Evolutionary conservation across 768 basidiomycete genomes (phyloP), one percentile per base, ranked within the genome.

Genomic region (Lentinula edodes): DNA sequence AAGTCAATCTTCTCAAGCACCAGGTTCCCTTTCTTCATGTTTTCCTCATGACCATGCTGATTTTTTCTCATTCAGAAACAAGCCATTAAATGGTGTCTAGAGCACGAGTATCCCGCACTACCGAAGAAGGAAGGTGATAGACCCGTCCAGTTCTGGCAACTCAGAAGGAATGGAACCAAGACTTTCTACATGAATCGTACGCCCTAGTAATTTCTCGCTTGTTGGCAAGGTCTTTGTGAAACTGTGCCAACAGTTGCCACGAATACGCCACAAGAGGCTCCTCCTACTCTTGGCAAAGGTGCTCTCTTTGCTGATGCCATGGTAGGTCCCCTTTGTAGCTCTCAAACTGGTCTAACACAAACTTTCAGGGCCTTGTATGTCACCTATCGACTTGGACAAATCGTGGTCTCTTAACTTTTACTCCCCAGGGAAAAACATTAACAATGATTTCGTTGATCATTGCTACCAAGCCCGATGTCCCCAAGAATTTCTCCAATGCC

Each of bases 121-220:
- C 95, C 94, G 1, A 81, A 76, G 61, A 81, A 75, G 36, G 84
- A 86, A 54, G 70, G 72, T 0, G 93, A 94, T 61, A 81, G 79
- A 39, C 88, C 92, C 0, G 90, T 93, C 1, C 95, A 96, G 71
- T 94, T 97, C 67, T 97, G 94, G 95, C 87, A 92, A 67, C 71
- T 87, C 34, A 82, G 74, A 67, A 87, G 82, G 68, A 76, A 72
- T 34, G 80, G 77, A 0, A 68, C 70, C 53, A 85, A 88, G 83
- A 60, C 75, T 2, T 90, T 86, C 68, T 93, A 87, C 68, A 86
- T 84, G 69, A 92, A 93, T 64, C 69, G 87, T 87, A 63, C 58
- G 83, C 67, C 16, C 39, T 39, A 46, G 28, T 23, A 58, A n/a
- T 43, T 52, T 32, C 32, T 57, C 43, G n/a, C 48, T 23, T 58